Conservation (phyloP, 2,329 filamentous ascomycete species). For the Fusarium domesticum region DNA sequence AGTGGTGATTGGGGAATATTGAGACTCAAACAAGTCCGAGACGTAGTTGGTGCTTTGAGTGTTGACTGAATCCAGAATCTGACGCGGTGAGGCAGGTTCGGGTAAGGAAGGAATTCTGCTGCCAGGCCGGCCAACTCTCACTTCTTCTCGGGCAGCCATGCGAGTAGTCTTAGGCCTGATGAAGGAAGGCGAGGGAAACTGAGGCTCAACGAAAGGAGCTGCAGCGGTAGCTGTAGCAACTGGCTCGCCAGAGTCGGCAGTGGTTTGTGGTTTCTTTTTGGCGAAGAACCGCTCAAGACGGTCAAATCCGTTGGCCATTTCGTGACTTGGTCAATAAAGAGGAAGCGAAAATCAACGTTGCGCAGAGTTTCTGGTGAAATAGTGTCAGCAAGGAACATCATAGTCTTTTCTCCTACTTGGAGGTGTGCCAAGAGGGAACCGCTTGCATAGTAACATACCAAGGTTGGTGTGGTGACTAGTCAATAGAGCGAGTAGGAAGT, state of each 20-base stretch:
- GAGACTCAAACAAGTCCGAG: slow-evolving; percentile 13
- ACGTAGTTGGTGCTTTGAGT: slow-evolving; percentile 11
- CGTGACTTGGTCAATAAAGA: slow-evolving; percentile 28
- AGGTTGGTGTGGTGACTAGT: slow-evolving; percentile 4
- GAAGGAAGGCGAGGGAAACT: slow-evolving; percentile 53
- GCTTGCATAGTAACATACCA: slow-evolving; percentile 20
- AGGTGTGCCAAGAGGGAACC: slow-evolving; percentile 11
- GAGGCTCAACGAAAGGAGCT: slow-evolving; percentile 18
- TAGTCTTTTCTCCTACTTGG: slow-evolving; percentile 6
- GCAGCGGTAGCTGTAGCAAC: slow-evolving; percentile 24
- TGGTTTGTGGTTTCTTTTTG: slow-evolving; percentile 37
- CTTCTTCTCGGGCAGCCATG: slow-evolving; percentile 56
- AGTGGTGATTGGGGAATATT: slow-evolving; percentile 23
- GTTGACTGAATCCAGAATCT: slow-evolving; percentile 9
- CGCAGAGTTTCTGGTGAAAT: slow-evolving; percentile 20
- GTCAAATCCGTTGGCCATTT: slow-evolving; percentile 48
- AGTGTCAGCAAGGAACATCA: slow-evolving; percentile 20
- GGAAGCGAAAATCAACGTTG: slow-evolving; percentile 17
- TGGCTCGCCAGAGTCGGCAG: slow-evolving; percentile 22
- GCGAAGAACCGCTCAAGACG: slow-evolving; percentile 52
- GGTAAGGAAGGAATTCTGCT: slow-evolving; percentile 31
- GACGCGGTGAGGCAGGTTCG: slow-evolving; percentile 17
- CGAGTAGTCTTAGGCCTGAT: slow-evolving; percentile 53
- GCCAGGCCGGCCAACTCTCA: slow-evolving; percentile 30
- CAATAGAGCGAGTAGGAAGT: slow-evolving; percentile 5